Base-by-base conservation (phyloP, 805 yeast species). In the Metschnikowia borealis region DNA sequence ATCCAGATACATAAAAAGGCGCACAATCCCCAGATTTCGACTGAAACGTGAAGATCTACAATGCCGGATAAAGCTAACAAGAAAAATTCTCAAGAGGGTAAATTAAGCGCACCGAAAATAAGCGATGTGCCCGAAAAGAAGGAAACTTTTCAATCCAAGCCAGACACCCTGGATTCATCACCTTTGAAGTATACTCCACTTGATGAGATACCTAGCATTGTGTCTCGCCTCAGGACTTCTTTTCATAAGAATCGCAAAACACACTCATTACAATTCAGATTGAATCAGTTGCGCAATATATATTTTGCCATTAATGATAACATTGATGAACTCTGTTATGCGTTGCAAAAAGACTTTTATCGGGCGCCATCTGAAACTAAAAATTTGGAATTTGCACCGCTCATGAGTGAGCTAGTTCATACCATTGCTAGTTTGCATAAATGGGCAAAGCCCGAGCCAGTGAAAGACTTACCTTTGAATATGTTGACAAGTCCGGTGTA, bases 341-440 rank as follows among this genome's bases (percentile, higher is more conserved):
- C 96, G 0, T 67, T 90, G 54, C 54, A 68, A 20, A 62, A 73
- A 54, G 98, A 92, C 62, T 82, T 90, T 66, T 76, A 83, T 65
- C 79, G 92, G 51, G 65, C 87, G 1, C 67, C 70, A 2, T 68
- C 72, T 34, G 97, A 92, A 63, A 78, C 92, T 0, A 69, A 71
- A 44, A 60, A 80, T 33, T 64, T 80, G 43, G 98, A 92, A 64
- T 55, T 82, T 20, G 66, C 69, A 6, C 75, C 77, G 1, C 60
- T 75, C 1, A 63, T 80, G 47, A 70, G 69, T 50, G 96, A 88
- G 60, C 64, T 88, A 45, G 63, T 80, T 32, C 73, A 78, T 57
- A 73, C 84, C 44, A 84, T 89, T 62, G 68, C 78, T 32, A 76
- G 77, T 54, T 69, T 92, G 54, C 75, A 78, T 47, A 68, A 72